Evolutionary conservation across 192 early-diverging fungal genomes (phyloP).

Genomic region (Coemansia sp.): DNA sequence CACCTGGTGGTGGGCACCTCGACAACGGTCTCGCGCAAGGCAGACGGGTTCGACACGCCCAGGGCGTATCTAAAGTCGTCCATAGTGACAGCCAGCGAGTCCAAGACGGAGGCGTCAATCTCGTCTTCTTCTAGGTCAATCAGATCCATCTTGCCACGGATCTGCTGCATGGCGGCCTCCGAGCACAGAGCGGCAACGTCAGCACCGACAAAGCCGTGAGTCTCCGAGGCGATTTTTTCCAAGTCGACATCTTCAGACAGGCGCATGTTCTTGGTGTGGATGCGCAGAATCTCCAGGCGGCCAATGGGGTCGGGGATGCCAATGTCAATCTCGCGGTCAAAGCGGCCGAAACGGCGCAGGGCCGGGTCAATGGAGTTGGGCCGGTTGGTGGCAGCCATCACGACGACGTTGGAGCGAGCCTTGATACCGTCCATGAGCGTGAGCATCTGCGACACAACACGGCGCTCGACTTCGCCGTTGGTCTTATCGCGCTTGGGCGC

Average conservation of each 20-base stretch:
- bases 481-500: conserved; percentile 99
- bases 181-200: conserved; percentile 97
- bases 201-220: conserved; percentile 96
- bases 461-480: conserved; percentile 97
- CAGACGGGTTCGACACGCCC: conserved; percentile 92
- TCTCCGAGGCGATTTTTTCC: conserved; percentile 95
- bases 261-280: conserved; percentile 99
- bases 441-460: conserved; percentile 96
- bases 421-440: conserved; percentile 98
- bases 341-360: conserved; percentile 97
- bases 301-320: conserved; percentile 98
- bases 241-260: conserved; percentile 95
- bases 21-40: conserved; percentile 97
- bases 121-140: conserved; percentile 98
- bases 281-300: conserved; percentile 96
- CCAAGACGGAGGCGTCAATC: conserved; percentile 95
- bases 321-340: conserved; percentile 99
- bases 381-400: conserved; percentile 99
- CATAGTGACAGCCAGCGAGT: conserved; percentile 93
- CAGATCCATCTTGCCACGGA: conserved; percentile 98
- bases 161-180: conserved; percentile 99
- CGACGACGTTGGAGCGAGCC: conserved; percentile 94
- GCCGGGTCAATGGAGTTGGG: conserved; percentile 98
- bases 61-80: conserved; percentile 97
- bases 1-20: conserved; percentile 93